Evolutionary conservation across 306 rosid genomes (phyloP).

Genomic region (Trifolium dubium): DNA sequence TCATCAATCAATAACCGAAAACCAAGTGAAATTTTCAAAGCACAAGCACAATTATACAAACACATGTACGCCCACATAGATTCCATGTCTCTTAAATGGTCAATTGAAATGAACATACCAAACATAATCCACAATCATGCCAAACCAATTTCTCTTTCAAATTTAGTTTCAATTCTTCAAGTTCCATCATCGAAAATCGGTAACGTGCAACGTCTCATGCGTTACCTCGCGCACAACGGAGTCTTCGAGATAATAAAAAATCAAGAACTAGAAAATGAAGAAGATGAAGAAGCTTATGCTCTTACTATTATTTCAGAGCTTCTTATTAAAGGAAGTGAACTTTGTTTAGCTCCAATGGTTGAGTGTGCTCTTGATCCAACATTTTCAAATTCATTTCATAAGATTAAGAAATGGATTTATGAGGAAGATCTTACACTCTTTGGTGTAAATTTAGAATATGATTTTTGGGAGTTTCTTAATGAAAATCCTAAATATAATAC

Average conservation of each 20-base stretch:
- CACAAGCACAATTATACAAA: conserved; percentile 37
- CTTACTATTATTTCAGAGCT: conserved; percentile 46
- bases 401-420: not conserved
- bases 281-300: conserved; percentile 44
- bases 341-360: conserved; percentile 40
- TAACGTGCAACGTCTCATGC: conserved; percentile 43
- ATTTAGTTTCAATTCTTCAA: conserved; percentile 49
- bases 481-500: not conserved
- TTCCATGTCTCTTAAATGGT: conserved; percentile 40
- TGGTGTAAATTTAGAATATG: not conserved
- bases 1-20: conserved; percentile 26
- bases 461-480: not conserved
- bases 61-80: not conserved
- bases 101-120: conserved; percentile 41
- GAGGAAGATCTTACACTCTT: conserved; percentile 8
- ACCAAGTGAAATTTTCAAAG: conserved; percentile 35
- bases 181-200: conserved; percentile 37
- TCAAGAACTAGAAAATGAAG: not conserved
- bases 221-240: conserved; percentile 48
- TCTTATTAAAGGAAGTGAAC: conserved; percentile 40
- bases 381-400: not conserved
- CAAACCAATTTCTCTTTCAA: conserved; percentile 47
- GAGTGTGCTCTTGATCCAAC: conserved; percentile 24
- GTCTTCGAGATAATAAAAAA: conserved; percentile 35
- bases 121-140: conserved; percentile 43